Conservation (phyloP, 2,329 filamentous ascomycete species). For the Fusarium pininemorale region DNA sequence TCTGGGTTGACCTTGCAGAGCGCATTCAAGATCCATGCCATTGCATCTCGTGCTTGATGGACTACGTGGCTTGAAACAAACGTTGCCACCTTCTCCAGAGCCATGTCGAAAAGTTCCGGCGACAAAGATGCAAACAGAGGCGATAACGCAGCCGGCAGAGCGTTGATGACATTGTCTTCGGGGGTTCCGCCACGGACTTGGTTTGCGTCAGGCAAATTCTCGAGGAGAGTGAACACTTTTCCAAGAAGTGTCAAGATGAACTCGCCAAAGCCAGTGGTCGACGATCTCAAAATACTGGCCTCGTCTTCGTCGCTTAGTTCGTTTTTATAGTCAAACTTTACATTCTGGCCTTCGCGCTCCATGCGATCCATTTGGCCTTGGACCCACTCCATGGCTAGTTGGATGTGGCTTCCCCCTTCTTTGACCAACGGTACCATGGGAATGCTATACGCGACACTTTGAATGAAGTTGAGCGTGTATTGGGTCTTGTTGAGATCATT, state of each 20-base stretch:
- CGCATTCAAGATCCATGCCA: conserved; percentile 98
- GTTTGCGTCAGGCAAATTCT: conserved; percentile 92
- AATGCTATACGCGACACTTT: conserved; percentile 95
- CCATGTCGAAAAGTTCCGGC: conserved; percentile 91
- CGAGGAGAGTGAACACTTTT: conserved; percentile 92
- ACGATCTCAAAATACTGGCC: conserved; percentile 87
- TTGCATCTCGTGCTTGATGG: conserved; percentile 94
- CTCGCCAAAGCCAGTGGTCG: conserved; percentile 91
- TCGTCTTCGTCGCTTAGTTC: conserved; percentile 89
- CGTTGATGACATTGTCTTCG: conserved; percentile 97
- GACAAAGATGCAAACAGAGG: conserved; percentile 91
- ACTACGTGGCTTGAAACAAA: conserved; percentile 96
- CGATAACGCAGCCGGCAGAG: conserved; percentile 88
- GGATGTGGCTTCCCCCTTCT: conserved; percentile 68
- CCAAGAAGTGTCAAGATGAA: conserved; percentile 91
- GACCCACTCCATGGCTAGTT: conserved; percentile 91
- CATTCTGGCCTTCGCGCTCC: conserved; percentile 84
- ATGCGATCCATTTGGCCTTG: conserved; percentile 93
- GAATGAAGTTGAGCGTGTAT: conserved; percentile 93
- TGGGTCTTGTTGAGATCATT: conserved; percentile 98
- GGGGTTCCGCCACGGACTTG: conserved; percentile 89
- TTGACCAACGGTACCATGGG: conserved; percentile 79
- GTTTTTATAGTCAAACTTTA: conserved; percentile 84
- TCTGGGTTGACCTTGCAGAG: conserved; percentile 95
- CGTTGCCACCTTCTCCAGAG: conserved; percentile 87